Percentiles rank a stretch among this genome's conserved stretches.
Conservation (phyloP, 768 basidiomycete genomes). For the Suillus discolor region DNA sequence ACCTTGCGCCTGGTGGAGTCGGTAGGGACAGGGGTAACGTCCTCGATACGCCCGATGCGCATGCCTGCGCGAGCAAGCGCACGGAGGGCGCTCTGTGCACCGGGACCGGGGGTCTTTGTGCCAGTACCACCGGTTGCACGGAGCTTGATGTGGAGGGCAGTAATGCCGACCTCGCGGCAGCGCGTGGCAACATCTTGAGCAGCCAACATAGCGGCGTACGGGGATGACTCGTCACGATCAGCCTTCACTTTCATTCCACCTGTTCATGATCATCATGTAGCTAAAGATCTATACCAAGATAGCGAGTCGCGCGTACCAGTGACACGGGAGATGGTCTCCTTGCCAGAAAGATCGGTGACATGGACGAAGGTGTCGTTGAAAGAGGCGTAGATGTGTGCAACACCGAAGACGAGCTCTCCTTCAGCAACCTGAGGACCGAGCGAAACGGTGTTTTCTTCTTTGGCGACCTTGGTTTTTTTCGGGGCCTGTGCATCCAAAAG, state of each 20-base stretch:
- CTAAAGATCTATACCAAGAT: not conserved
- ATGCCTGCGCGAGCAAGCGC: slow-evolving; percentile 98
- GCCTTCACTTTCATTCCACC: slow-evolving; percentile 99
- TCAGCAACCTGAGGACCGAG: slow-evolving; percentile 96
- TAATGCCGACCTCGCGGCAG: slow-evolving; percentile 98
- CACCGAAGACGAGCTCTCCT: slow-evolving; percentile 96
- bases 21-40: slow-evolving; percentile 96
- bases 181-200: slow-evolving; percentile 95
- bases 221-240: slow-evolving; percentile 98
- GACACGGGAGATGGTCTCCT: slow-evolving; percentile 98
- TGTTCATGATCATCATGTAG: slow-evolving; percentile 25
- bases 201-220: slow-evolving; percentile 96
- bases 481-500: slow-evolving; percentile 71
- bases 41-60: slow-evolving; percentile 97
- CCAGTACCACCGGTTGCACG: slow-evolving; percentile 98
- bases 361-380: slow-evolving; percentile 99
- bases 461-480: slow-evolving; percentile 77
- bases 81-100: slow-evolving; percentile 97
- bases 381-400: slow-evolving; percentile 98
- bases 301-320: slow-evolving; percentile 64
- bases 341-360: slow-evolving; percentile 97
- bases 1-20: slow-evolving; percentile 98
- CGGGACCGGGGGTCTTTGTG: slow-evolving; percentile 98
- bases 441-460: slow-evolving; percentile 83
- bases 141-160: slow-evolving; percentile 98